These are phyloP conservation scores for Vanrija pseudolonga DNA, from an alignment of 1,284 basidiomycete genomes.

Conservation along the genomic window DNA sequence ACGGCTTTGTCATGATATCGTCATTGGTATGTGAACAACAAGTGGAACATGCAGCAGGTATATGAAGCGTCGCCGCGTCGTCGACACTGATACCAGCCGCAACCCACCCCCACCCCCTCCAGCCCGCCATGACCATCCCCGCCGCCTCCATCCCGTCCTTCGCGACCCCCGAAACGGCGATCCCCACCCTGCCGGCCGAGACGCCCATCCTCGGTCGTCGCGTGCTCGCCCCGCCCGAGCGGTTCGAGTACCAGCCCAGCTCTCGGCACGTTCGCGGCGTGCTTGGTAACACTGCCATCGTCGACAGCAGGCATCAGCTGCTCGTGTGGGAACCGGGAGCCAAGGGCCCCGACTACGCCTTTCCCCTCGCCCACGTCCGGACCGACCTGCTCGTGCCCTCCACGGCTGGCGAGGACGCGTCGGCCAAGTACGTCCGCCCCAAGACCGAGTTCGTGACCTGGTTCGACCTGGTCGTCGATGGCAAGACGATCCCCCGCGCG, in stretches of 20 bases:
- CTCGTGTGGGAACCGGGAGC: slow-evolving; percentile 3
- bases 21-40: no score
- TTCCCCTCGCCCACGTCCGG: neutral
- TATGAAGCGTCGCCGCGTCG: no score
- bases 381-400: neutral
- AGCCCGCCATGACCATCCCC: no score
- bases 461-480: slow-evolving; percentile 1
- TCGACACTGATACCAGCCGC: no score
- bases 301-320: slow-evolving; percentile 3
- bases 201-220: neutral
- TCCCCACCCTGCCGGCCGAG: neutral
- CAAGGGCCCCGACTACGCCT: slow-evolving; percentile 1
- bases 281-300: neutral
- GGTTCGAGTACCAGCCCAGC: neutral
- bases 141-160: neutral
- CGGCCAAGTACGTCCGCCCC: neutral
- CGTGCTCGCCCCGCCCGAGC: neutral
- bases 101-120: no score
- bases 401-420: neutral
- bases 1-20: no score
- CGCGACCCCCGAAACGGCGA: neutral
- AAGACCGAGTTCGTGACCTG: neutral
- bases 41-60: no score
- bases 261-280: slow-evolving; percentile 2
- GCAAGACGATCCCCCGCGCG: neutral